A percentile compares a stretch with the other conserved stretches of the same genome.
Evolutionary conservation across 176 grass and related monocot genomes (phyloP).

Genomic region (Triticum dicoccoides): DNA sequence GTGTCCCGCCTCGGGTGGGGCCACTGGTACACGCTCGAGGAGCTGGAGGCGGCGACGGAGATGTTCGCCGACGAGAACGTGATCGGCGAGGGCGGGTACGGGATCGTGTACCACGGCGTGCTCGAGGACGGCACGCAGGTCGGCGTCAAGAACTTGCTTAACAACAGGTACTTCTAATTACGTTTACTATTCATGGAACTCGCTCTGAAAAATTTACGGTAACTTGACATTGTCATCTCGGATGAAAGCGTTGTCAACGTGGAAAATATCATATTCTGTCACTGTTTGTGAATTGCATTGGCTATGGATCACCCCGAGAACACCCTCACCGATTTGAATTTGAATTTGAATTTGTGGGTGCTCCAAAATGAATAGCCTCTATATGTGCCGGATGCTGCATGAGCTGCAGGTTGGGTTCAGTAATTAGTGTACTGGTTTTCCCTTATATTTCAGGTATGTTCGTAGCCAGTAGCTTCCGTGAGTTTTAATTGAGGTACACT

Average conservation of each 20-base stretch:
- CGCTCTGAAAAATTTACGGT: background rate
- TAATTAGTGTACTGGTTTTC: background rate
- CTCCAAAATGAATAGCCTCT: background rate
- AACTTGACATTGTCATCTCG: background rate
- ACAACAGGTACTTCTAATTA: slow-evolving; percentile 62
- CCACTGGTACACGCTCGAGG: slow-evolving; percentile 89
- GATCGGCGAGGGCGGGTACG: slow-evolving; percentile 92
- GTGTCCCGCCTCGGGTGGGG: slow-evolving; percentile 86
- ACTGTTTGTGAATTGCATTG: background rate
- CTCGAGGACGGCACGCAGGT: slow-evolving; percentile 72
- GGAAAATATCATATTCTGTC: background rate
- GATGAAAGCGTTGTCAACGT: background rate
- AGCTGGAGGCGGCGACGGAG: slow-evolving; percentile 76
- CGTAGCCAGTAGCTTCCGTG: background rate
- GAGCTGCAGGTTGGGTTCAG: background rate
- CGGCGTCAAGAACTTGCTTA: slow-evolving; percentile 90
- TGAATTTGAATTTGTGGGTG: background rate
- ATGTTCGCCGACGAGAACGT: slow-evolving; percentile 87
- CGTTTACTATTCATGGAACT: background rate
- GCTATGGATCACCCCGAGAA: background rate
- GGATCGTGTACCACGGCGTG: slow-evolving; percentile 90
- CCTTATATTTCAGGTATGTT: background rate
- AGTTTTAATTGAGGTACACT: background rate
- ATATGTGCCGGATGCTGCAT: background rate
- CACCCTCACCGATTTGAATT: too few species aligned